phyloP scores from a whole-genome alignment of 2,329 filamentous ascomycete species.

The Fusarium sp. region DNA sequence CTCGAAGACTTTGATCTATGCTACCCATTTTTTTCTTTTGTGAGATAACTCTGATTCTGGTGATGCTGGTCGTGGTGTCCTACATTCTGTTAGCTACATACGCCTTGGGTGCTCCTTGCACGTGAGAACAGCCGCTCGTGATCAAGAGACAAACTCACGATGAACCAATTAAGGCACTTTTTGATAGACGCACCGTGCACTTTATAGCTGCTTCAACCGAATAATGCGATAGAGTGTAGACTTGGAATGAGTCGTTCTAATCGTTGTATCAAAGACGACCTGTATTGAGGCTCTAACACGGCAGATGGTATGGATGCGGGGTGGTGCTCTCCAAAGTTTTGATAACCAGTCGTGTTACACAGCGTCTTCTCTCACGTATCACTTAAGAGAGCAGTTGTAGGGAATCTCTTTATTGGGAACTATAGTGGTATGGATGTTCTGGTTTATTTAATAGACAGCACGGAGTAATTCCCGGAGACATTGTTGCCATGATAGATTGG shows the following conservation, averaged over 20 bases:
- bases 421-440: conserved; percentile 15
- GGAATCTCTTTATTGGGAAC: background rate
- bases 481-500: conserved; percentile 31
- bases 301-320: conserved; percentile 15
- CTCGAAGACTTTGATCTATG: conserved; percentile 42
- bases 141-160: conserved; percentile 21
- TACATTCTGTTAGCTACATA: conserved; percentile 11
- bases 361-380: conserved; percentile 2
- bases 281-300: conserved; percentile 10
- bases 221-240: background rate
- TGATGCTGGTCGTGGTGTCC: background rate
- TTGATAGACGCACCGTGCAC: background rate
- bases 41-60: background rate
- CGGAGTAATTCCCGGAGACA: conserved; percentile 48
- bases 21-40: conserved; percentile 37
- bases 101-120: background rate
- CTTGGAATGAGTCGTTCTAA: background rate
- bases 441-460: conserved; percentile 34
- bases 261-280: background rate
- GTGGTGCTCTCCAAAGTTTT: background rate
- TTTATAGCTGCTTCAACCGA: background rate
- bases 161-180: conserved; percentile 11
- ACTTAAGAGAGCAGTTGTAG: conserved; percentile 1
- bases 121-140: conserved; percentile 19
- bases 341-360: background rate